These are phyloP conservation scores for Cryptococcus floricola DNA, from an alignment of 1,284 basidiomycete species.

Conservation along the genomic window DNA sequence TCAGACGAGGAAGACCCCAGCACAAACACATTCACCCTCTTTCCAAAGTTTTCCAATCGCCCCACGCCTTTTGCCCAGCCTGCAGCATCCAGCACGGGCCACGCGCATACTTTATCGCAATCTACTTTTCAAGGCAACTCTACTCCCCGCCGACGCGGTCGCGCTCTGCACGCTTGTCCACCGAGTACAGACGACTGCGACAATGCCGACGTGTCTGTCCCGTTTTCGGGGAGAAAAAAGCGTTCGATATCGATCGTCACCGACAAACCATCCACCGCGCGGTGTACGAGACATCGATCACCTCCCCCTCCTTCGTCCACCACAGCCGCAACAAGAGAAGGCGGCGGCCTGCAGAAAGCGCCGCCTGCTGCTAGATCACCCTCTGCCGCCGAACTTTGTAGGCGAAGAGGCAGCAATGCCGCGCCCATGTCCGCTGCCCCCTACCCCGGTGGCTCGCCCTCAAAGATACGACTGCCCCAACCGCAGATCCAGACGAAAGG, in stretches of 20 bases:
- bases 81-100: too few relatives aligned
- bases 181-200: conserved; percentile 10
- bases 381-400: conserved; percentile 27
- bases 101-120: too few relatives aligned
- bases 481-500: not conserved
- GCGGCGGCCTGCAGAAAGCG: conserved; percentile 4
- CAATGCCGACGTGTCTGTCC: not conserved
- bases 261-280: conserved; percentile 12
- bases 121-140: not conserved
- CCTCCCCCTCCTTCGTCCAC: conserved; percentile 22
- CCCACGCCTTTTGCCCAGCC: not conserved
- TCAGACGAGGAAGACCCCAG: conserved; percentile 19
- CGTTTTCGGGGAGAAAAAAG: not conserved
- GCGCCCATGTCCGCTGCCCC: not conserved
- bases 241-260: conserved; percentile 11
- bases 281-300: conserved; percentile 25
- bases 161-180: not conserved
- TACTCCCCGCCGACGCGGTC: not conserved
- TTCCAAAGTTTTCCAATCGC: not conserved
- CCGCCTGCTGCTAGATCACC: conserved; percentile 32
- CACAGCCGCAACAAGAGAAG: not conserved
- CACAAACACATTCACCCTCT: not conserved
- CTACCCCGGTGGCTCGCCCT: not conserved
- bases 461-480: not conserved
- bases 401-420: conserved; percentile 14